These are phyloP conservation scores for Prunus yedoensis DNA, from an alignment of 331 rosid species.

Conservation along the genomic window DNA sequence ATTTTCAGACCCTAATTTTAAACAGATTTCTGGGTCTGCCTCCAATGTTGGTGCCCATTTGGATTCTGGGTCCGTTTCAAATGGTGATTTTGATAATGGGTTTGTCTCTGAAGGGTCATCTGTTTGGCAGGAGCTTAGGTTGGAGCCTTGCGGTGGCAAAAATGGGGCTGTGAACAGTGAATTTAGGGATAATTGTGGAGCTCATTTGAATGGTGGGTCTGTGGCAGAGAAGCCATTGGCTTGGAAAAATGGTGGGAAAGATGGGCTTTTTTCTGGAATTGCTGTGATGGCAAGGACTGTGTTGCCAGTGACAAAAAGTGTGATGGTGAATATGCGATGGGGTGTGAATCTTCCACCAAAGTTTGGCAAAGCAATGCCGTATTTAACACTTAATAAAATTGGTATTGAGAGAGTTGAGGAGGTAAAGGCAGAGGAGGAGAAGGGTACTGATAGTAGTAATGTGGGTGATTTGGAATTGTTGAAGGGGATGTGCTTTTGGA, in stretches of 20 bases:
- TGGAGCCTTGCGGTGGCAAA: constrained; percentile 53
- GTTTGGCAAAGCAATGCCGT: constrained; percentile 48
- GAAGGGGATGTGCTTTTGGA: constrained; percentile 60
- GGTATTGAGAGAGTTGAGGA: constrained; percentile 58
- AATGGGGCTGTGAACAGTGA: constrained; percentile 3
- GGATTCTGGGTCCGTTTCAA: constrained; percentile 25
- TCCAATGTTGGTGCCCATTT: constrained; percentile 10
- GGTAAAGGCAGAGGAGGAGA: constrained; percentile 32
- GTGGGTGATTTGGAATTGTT: constrained; percentile 47
- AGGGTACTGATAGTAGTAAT: constrained; percentile 5
- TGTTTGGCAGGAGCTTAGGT: constrained; percentile 68
- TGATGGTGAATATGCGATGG: constrained; percentile 61
- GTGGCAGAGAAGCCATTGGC: constrained; percentile 30
- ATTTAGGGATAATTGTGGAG: constrained; percentile 19
- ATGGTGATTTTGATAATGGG: constrained; percentile 34
- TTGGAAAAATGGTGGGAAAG: constrained; percentile 34
- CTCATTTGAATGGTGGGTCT: constrained; percentile 22
- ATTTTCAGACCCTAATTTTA: constrained; percentile 34
- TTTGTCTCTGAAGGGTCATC: constrained; percentile 39
- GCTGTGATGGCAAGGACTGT: constrained; percentile 64
- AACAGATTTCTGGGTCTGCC: constrained; percentile 31
- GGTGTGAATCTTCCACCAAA: constrained; percentile 55
- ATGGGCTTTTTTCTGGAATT: constrained; percentile 46
- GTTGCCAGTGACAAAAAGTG: constrained; percentile 52
- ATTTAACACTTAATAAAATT: constrained; percentile 65